Evolutionary conservation across 768 basidiomycete genomes (phyloP).

Genomic region (Leccinellum albellum): DNA sequence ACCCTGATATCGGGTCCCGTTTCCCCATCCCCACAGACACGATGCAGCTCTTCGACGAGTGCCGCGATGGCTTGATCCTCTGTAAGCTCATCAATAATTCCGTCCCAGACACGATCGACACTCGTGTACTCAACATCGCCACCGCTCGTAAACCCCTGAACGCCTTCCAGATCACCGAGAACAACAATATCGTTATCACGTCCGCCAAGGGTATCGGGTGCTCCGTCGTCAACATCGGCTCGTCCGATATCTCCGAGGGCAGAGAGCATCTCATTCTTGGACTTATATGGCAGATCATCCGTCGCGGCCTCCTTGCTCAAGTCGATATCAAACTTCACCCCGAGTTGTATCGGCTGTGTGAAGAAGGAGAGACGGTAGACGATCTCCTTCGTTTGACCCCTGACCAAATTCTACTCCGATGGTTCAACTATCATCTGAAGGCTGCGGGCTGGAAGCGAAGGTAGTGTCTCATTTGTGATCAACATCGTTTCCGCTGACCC

Average conservation of each 20-base stretch:
- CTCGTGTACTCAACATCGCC: constrained; percentile 94
- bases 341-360: constrained; percentile 91
- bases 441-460: constrained; percentile 87
- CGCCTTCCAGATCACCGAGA: constrained; percentile 98
- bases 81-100: constrained; percentile 99
- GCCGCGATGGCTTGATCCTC: constrained; percentile 90
- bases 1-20: constrained; percentile 75
- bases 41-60: constrained; percentile 98
- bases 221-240: constrained; percentile 97
- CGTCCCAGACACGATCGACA: constrained; percentile 98
- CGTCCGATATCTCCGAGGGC: constrained; percentile 87
- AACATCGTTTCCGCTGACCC: not conserved
- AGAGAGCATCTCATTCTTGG: constrained; percentile 96
- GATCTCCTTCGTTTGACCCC: constrained; percentile 91
- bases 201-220: constrained; percentile 98
- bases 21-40: constrained; percentile 93
- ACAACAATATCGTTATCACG: constrained; percentile 99
- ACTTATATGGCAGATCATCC: constrained; percentile 98
- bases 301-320: constrained; percentile 86
- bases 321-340: constrained; percentile 99
- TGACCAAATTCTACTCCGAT: constrained; percentile 94
- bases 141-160: constrained; percentile 79
- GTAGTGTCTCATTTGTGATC: constrained; percentile 35
- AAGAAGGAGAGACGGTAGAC: constrained; percentile 96
- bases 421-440: constrained; percentile 99